Percentiles rank a stretch among this genome's conserved stretches.
phyloP scores from a whole-genome alignment of 2,329 filamentous ascomycete species.

The Verticillium longisporum region DNA sequence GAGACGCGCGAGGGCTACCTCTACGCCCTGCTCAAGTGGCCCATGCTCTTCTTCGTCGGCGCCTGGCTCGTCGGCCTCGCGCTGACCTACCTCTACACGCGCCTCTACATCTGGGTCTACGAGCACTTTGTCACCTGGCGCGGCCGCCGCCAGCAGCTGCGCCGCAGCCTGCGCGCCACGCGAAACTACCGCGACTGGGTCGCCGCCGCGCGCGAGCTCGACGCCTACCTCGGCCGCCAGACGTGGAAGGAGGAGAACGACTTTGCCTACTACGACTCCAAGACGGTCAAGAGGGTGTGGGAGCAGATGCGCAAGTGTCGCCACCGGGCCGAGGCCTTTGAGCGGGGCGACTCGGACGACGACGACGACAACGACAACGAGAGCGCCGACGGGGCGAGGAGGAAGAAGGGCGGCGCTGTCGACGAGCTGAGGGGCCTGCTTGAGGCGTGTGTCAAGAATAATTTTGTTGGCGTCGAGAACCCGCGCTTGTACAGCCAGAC shows the following conservation, averaged over 20 bases:
- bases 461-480: slow-evolving; percentile 94
- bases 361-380: slow-evolving; percentile 13
- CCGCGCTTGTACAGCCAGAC: slow-evolving; percentile 93
- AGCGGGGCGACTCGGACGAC: slow-evolving; percentile 25
- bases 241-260: slow-evolving; percentile 72
- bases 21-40: slow-evolving; percentile 87
- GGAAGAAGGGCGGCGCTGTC: slow-evolving; percentile 42
- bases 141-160: slow-evolving; percentile 65
- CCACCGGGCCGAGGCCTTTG: slow-evolving; percentile 46
- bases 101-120: slow-evolving; percentile 86
- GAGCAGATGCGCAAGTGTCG: slow-evolving; percentile 65
- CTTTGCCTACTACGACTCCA: slow-evolving; percentile 81
- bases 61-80: slow-evolving; percentile 74
- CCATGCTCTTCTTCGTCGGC: slow-evolving; percentile 71
- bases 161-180: slow-evolving; percentile 64
- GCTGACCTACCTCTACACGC: slow-evolving; percentile 69
- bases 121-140: slow-evolving; percentile 90
- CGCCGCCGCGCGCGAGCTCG: slow-evolving; percentile 68
- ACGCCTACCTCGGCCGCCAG: slow-evolving; percentile 73
- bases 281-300: slow-evolving; percentile 71
- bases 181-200: slow-evolving; percentile 81
- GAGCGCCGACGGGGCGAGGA: slow-evolving; percentile 26
- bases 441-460: slow-evolving; percentile 93
- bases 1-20: slow-evolving; percentile 92
- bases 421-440: slow-evolving; percentile 73